Evolutionary conservation across 345 rosid genomes (phyloP).

Genomic region (Dipteronia sinensis): DNA sequence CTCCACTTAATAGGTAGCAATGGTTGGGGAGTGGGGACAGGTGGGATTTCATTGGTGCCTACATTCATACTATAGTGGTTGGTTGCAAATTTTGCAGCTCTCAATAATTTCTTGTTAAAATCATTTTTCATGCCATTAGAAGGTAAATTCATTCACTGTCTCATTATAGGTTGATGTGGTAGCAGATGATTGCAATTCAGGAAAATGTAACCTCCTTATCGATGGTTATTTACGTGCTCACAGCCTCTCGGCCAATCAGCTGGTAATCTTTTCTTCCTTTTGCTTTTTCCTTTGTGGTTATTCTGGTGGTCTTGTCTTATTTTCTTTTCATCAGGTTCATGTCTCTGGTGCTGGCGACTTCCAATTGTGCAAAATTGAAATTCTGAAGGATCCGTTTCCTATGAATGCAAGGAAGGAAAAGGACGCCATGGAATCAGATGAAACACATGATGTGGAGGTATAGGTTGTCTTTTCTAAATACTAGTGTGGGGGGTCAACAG

Average conservation of each 20-base stretch:
- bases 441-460: constrained; percentile 62
- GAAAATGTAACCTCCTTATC: constrained; percentile 66
- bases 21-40: not conserved
- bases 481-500: not conserved
- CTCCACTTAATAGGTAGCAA: constrained; percentile 11
- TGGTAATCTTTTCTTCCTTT: constrained; percentile 52
- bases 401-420: constrained; percentile 59
- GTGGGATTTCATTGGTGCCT: not conserved
- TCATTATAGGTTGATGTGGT: constrained; percentile 55
- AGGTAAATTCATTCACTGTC: not conserved
- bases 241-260: constrained; percentile 77
- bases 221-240: constrained; percentile 77
- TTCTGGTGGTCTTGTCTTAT: constrained; percentile 20
- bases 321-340: constrained; percentile 59
- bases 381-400: constrained; percentile 78
- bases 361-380: constrained; percentile 76
- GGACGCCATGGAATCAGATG: constrained; percentile 76
- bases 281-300: constrained; percentile 16
- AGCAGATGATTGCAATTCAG: constrained; percentile 49
- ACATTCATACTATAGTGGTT: not conserved
- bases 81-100: not conserved
- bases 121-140: not conserved
- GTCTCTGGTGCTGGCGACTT: constrained; percentile 90
- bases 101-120: not conserved
- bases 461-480: not conserved